These are phyloP conservation scores for Zygosaccharomyces pseudobailii DNA, from an alignment of 1,139 yeast genomes.

Conservation along the genomic window DNA sequence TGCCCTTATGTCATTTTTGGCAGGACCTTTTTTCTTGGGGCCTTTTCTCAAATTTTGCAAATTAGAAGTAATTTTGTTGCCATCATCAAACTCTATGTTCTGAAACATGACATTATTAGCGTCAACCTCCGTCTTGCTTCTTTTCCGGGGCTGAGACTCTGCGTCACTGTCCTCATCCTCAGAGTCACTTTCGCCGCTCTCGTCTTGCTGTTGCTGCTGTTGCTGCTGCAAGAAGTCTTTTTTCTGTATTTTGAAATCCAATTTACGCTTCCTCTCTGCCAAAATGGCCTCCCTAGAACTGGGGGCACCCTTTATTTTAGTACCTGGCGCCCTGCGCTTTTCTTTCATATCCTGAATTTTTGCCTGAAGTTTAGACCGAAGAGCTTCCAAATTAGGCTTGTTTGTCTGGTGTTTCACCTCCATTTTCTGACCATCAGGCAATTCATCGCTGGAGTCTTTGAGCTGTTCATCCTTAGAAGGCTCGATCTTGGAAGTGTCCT, in stretches of 20 bases:
- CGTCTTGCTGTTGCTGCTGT: constrained; percentile 40
- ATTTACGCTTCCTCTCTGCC: constrained; percentile 49
- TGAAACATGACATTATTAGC: constrained; percentile 56
- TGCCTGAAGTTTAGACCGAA: constrained; percentile 67
- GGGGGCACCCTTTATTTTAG: constrained; percentile 75
- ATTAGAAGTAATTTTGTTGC: constrained; percentile 76
- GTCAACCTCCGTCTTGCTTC: constrained; percentile 37
- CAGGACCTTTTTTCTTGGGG: constrained; percentile 69
- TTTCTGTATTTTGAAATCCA: constrained; percentile 36
- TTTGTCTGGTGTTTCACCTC: constrained; percentile 37
- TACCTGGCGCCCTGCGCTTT: constrained; percentile 88
- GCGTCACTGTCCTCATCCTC: constrained; percentile 43
- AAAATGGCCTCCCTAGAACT: constrained; percentile 72
- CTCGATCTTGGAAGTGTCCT: constrained; percentile 6
- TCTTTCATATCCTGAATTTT: constrained; percentile 68
- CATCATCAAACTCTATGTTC: constrained; percentile 78
- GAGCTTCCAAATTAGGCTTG: constrained; percentile 54
- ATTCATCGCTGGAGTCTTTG: constrained; percentile 15
- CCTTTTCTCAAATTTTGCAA: constrained; percentile 56
- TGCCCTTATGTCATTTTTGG: constrained; percentile 78
- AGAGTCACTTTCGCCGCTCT: constrained; percentile 37
- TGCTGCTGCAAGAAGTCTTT: constrained; percentile 40
- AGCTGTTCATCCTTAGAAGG: constrained; percentile 40
- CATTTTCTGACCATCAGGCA: constrained; percentile 39
- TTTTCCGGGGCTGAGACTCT: constrained; percentile 36